Percentiles rank a stretch among this genome's conserved stretches.
phyloP scores from a whole-genome alignment of 106 monocot genomes.

The Gastrodia elata region DNA sequence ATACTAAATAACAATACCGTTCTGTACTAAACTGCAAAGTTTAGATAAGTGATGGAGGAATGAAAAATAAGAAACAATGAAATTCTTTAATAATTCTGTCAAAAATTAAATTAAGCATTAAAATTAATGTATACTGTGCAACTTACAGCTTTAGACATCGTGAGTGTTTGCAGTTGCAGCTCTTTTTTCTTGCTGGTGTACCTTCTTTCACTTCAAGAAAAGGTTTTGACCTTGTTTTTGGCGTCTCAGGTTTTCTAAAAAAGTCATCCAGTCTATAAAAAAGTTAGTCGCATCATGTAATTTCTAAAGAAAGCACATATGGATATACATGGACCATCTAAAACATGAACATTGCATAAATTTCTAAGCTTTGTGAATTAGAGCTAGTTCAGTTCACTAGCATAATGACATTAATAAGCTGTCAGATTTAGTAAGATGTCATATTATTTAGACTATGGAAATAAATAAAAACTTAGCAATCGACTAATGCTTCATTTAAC shows the following conservation, averaged over 20 bases:
- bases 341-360: not conserved
- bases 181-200: constrained; percentile 80
- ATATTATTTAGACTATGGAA: too few relatives aligned
- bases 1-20: not conserved
- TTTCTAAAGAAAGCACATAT: not conserved
- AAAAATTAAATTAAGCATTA: not conserved
- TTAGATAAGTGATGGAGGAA: not conserved
- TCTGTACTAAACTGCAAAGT: not conserved
- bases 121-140: not conserved
- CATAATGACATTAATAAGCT: too few relatives aligned
- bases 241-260: constrained; percentile 79
- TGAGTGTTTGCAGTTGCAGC: constrained; percentile 95
- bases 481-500: too few relatives aligned
- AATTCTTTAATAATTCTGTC: not conserved
- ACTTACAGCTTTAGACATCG: constrained; percentile 95
- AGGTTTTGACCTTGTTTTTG: constrained; percentile 47
- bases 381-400: too few relatives aligned
- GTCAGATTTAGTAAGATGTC: too few relatives aligned
- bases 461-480: too few relatives aligned
- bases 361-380: not conserved
- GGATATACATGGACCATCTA: not conserved
- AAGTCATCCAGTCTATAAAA: not conserved
- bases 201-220: constrained; percentile 75
- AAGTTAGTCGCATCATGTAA: not conserved
- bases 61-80: not conserved